These are phyloP conservation scores for Strobilomyces confusus DNA, from an alignment of 768 basidiomycete species.

Conservation along the genomic window DNA sequence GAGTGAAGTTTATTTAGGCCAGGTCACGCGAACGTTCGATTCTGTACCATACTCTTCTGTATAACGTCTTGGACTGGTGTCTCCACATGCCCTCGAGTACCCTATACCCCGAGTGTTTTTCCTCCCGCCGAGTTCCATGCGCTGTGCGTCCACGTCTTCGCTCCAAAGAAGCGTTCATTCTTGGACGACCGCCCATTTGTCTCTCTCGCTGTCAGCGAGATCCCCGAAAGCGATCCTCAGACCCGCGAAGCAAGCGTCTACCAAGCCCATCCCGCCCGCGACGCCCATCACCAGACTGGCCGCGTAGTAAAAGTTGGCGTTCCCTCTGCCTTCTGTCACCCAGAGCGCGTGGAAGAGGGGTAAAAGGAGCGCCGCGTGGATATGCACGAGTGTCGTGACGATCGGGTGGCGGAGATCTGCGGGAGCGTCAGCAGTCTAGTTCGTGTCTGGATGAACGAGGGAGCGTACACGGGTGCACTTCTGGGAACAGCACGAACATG, in stretches of 20 bases:
- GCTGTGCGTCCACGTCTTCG: no score
- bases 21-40: no score
- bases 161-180: slow-evolving; percentile 10
- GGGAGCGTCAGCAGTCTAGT: not conserved
- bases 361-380: slow-evolving; percentile 80
- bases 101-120: no score
- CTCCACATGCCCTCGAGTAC: no score
- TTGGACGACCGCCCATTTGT: slow-evolving; percentile 29
- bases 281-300: slow-evolving; percentile 91
- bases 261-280: slow-evolving; percentile 75
- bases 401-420: slow-evolving; percentile 83
- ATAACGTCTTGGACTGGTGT: no score
- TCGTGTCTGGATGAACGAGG: slow-evolving; percentile 6
- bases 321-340: slow-evolving; percentile 88
- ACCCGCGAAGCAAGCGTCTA: slow-evolving; percentile 84
- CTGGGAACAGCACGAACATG: slow-evolving; percentile 79
- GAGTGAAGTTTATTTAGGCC: no score
- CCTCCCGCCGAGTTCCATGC: no score
- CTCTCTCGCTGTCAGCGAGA: slow-evolving; percentile 37
- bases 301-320: slow-evolving; percentile 98
- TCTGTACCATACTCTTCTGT: no score
- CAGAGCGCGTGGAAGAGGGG: slow-evolving; percentile 92
- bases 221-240: slow-evolving; percentile 67
- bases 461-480: slow-evolving; percentile 72
- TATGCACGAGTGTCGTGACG: slow-evolving; percentile 75